Base-by-base conservation (phyloP, 1,284 basidiomycete genomes). In the Pseudomicrostroma phylloplanum region DNA sequence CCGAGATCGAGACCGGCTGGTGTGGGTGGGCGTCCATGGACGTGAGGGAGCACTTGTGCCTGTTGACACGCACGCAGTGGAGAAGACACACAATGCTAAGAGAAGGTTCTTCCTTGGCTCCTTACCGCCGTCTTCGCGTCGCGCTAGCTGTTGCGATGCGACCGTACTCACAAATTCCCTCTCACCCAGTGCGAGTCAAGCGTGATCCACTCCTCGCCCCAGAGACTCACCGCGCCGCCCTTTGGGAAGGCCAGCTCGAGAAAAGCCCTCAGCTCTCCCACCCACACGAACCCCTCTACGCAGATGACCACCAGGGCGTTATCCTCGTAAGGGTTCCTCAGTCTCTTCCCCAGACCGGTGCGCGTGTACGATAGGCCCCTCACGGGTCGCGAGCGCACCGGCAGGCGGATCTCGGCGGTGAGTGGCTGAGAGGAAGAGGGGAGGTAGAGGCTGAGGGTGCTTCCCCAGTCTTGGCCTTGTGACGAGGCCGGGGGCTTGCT, bases 101-200 rank as follows among this genome's bases (percentile, higher is more conserved):
- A n/a, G n/a, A n/a, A n/a, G n/a, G n/a, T n/a, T n/a, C 30, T 36
- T 9, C 30, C 9, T 9, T 9, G 30, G 4, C 30, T 36, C 30
- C 30, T 36, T 9, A 3, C 9, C 30, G 4, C 30, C 3, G 9
- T 9, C 30, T 36, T 9, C 30, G 9, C 9, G 4, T 36, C 3
- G 3, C 30, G 30, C 3, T 9, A 36, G 30, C 30, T 36, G 4
- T 36, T 36, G 30, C 30, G 9, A 36, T 9, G 30, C 30, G 9
- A 36, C 9, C 30, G 30, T 36, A 36, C 30, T 36, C 30, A 36
- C 30, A 36, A 9, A 36, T 48, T n/a, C 12, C n/a, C 46, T 11
- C 46, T 48, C 17, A 48, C 46, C 46, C 46, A 48, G n/a, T 48
- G 46, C n/a, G n/a, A n/a, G 46, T 48, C 46, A n/a, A 48, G 46